Evolutionary conservation across 2,329 filamentous ascomycete genomes (phyloP).

Genomic region (Penicillium sp.): DNA sequence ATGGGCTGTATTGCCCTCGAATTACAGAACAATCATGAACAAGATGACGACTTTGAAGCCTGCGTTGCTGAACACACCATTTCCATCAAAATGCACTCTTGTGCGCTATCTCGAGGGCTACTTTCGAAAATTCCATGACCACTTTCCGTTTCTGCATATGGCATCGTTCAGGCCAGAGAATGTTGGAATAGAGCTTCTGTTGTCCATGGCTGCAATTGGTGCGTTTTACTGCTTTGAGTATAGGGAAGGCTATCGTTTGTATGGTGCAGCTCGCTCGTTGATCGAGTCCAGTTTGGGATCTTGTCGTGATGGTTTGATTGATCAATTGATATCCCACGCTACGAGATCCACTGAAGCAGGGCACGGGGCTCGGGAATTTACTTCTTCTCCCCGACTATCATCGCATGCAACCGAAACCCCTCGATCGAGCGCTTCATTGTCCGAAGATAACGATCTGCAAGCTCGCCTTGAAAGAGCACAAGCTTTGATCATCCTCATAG

Average conservation of each 20-base stretch:
- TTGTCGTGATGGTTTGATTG: neutral
- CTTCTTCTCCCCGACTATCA: neutral
- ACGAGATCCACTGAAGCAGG: neutral
- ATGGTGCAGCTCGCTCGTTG: neutral
- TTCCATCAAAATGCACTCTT: slow-evolving; percentile 66
- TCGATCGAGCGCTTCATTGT: neutral
- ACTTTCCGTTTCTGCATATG: slow-evolving; percentile 64
- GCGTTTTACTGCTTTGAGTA: slow-evolving; percentile 48
- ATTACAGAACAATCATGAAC: neutral
- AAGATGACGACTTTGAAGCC: neutral
- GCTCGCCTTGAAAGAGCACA: neutral
- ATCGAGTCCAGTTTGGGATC: neutral
- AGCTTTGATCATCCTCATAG: slow-evolving; percentile 10
- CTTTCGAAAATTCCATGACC: slow-evolving; percentile 62
- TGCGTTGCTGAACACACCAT: slow-evolving; percentile 48
- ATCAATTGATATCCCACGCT: neutral
- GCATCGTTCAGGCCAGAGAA: slow-evolving; percentile 62
- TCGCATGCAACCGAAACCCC: neutral
- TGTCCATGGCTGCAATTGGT: slow-evolving; percentile 64
- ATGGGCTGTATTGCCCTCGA: neutral
- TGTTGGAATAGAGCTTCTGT: slow-evolving; percentile 62
- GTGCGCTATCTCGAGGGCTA: slow-evolving; percentile 68
- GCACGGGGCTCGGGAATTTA: neutral
- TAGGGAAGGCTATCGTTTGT: slow-evolving; percentile 2
- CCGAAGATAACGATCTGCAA: neutral